Evolutionary conservation across 768 basidiomycete genomes (phyloP).

Genomic region (Gymnopilus dilepis): DNA sequence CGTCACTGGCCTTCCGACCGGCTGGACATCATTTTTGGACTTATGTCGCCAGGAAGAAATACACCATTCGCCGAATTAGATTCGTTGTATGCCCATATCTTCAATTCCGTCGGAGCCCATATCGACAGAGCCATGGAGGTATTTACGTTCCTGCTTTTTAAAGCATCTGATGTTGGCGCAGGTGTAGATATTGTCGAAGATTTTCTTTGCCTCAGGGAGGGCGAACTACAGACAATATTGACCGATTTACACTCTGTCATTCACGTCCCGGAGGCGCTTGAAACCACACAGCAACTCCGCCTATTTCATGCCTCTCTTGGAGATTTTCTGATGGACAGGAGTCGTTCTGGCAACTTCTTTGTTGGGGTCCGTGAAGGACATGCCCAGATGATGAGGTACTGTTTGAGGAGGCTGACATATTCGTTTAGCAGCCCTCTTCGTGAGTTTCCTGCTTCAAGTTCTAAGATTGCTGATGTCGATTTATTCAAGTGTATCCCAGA

Average conservation of each 20-base stretch:
- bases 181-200: neutral
- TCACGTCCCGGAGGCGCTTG: too few species aligned
- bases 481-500: neutral
- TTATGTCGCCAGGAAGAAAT: conserved; percentile 4
- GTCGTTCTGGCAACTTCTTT: conserved; percentile 6
- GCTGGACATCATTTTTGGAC: conserved; percentile 21
- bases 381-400: neutral
- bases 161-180: neutral
- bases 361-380: neutral
- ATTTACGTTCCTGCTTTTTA: conserved; percentile 1
- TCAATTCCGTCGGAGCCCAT: conserved; percentile 2
- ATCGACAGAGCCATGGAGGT: neutral
- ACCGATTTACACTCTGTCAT: neutral
- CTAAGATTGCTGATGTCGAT: neutral
- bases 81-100: conserved; percentile 19
- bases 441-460: neutral
- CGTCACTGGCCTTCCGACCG: conserved; percentile 16
- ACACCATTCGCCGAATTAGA: conserved; percentile 22
- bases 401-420: neutral
- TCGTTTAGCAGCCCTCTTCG: neutral
- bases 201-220: neutral
- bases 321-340: conserved; percentile 2
- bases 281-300: neutral
- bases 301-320: conserved; percentile 8
- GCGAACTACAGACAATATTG: neutral